These are phyloP conservation scores for Fusarium tricinctum DNA, from an alignment of 2,329 filamentous ascomycete species.

Conservation along the genomic window DNA sequence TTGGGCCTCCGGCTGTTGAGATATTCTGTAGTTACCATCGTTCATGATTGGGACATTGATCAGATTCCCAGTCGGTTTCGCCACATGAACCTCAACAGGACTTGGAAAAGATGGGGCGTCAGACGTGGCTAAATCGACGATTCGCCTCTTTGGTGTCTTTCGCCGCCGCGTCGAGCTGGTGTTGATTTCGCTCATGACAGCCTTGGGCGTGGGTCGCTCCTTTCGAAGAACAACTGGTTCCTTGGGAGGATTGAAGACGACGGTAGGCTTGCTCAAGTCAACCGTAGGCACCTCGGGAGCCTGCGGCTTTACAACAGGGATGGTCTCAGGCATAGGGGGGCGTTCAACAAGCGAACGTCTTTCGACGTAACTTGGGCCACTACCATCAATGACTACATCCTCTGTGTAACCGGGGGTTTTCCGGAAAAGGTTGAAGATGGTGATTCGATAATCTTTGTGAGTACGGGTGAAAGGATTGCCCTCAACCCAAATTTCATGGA, in stretches of 20 bases:
- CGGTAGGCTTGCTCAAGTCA: constrained; percentile 76
- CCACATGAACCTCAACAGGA: constrained; percentile 50
- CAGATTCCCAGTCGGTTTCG: constrained; percentile 36
- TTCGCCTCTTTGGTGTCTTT: constrained; percentile 72
- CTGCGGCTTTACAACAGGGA: constrained; percentile 81
- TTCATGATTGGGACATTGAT: constrained; percentile 42
- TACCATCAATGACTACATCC: constrained; percentile 89
- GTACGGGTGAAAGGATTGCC: constrained; percentile 94
- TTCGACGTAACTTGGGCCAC: constrained; percentile 86
- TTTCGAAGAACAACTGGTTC: constrained; percentile 70
- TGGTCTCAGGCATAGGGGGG: constrained; percentile 78
- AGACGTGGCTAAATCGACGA: constrained; percentile 73
- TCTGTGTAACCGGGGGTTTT: constrained; percentile 90
- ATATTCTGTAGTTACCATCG: constrained; percentile 61
- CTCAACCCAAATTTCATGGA: constrained; percentile 91
- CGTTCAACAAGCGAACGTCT: constrained; percentile 87
- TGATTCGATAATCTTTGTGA: constrained; percentile 85
- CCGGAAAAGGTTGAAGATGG: constrained; percentile 96
- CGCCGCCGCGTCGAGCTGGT: constrained; percentile 72
- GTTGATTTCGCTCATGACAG: constrained; percentile 70
- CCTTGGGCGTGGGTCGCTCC: constrained; percentile 67
- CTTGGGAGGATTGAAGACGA: constrained; percentile 66
- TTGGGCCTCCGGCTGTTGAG: constrained; percentile 58
- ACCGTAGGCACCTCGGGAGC: constrained; percentile 73
- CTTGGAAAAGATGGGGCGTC: constrained; percentile 55